Percentiles rank a stretch among this genome's conserved stretches.
These are phyloP conservation scores for Termitomyces sp. DNA, from an alignment of 1,284 basidiomycete genomes.

Conservation along the genomic window DNA sequence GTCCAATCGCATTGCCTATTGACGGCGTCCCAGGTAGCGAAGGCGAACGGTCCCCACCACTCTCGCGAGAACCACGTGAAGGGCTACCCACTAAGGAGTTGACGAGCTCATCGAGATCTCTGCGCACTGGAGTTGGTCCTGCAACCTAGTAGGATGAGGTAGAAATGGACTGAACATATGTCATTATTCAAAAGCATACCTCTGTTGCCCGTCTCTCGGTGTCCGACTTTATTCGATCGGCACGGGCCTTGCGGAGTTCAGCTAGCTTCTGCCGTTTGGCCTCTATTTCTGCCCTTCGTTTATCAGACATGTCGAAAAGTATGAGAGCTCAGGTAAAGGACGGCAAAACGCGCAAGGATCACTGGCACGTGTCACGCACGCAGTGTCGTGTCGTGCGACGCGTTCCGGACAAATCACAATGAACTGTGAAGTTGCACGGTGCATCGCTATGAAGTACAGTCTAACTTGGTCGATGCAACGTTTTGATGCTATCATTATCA, in stretches of 20 bases:
- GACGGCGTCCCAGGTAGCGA: slow-evolving; percentile 71
- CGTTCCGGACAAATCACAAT: background rate
- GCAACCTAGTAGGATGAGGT: slow-evolving; percentile 18
- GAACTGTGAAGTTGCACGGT: too few relatives aligned
- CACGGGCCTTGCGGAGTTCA: slow-evolving; percentile 71
- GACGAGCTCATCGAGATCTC: slow-evolving; percentile 69
- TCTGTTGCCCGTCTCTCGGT: slow-evolving; percentile 48
- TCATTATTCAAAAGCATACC: slow-evolving; percentile 23
- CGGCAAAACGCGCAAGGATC: slow-evolving; percentile 1
- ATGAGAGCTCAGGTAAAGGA: background rate
- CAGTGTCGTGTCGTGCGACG: background rate
- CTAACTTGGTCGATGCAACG: background rate
- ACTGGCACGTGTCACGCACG: slow-evolving; percentile 3
- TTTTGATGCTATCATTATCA: background rate
- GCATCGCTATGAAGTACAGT: background rate
- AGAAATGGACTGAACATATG: background rate
- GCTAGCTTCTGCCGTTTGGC: slow-evolving; percentile 87
- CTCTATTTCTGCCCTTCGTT: slow-evolving; percentile 74
- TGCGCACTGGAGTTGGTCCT: slow-evolving; percentile 35
- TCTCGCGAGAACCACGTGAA: slow-evolving; percentile 35
- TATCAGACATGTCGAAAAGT: slow-evolving; percentile 36
- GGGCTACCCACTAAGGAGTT: slow-evolving; percentile 42
- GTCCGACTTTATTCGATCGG: slow-evolving; percentile 60
- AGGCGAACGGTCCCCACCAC: slow-evolving; percentile 51
- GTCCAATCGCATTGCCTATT: slow-evolving; percentile 31